These are phyloP conservation scores for Sanghuangporus baumii DNA, from an alignment of 1,284 basidiomycete species.

Conservation along the genomic window DNA sequence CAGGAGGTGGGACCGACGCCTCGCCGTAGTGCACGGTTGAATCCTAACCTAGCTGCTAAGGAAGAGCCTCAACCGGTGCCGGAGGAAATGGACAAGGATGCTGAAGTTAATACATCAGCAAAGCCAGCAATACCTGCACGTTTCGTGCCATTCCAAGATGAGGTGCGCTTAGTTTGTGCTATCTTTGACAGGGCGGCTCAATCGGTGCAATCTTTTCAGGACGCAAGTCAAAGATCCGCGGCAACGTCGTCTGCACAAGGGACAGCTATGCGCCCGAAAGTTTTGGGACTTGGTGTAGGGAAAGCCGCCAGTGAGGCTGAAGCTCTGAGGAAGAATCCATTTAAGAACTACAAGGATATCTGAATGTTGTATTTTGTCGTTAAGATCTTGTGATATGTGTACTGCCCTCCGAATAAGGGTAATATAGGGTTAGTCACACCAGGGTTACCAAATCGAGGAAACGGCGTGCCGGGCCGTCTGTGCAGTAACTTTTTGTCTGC, in stretches of 20 bases:
- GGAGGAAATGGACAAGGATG: constrained; percentile 5
- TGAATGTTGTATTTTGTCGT: constrained; percentile 1
- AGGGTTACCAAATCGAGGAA: background rate
- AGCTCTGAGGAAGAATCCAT: constrained; percentile 66
- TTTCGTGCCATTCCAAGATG: constrained; percentile 65
- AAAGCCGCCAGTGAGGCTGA: constrained; percentile 47
- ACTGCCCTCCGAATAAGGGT: background rate
- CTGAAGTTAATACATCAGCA: background rate
- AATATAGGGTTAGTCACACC: background rate
- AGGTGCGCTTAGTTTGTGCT: constrained; percentile 36
- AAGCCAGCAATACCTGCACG: constrained; percentile 35
- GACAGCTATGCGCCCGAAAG: constrained; percentile 59
- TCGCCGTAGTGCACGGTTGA: constrained; percentile 20
- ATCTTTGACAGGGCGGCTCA: constrained; percentile 5
- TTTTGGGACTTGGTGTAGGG: constrained; percentile 36
- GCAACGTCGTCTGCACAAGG: constrained; percentile 31
- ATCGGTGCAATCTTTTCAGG: constrained; percentile 6
- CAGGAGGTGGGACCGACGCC: constrained; percentile 10
- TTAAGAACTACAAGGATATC: constrained; percentile 58
- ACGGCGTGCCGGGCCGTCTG: background rate
- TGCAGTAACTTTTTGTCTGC: constrained; percentile 8
- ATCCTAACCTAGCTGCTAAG: constrained; percentile 19
- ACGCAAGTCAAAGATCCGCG: constrained; percentile 24
- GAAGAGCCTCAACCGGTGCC: constrained; percentile 22
- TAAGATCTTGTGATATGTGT: background rate